A percentile compares a stretch with the other conserved stretches of the same genome.
Evolutionary conservation across 345 rosid genomes (phyloP).

Genomic region (Eucalyptus sideroxylon): DNA sequence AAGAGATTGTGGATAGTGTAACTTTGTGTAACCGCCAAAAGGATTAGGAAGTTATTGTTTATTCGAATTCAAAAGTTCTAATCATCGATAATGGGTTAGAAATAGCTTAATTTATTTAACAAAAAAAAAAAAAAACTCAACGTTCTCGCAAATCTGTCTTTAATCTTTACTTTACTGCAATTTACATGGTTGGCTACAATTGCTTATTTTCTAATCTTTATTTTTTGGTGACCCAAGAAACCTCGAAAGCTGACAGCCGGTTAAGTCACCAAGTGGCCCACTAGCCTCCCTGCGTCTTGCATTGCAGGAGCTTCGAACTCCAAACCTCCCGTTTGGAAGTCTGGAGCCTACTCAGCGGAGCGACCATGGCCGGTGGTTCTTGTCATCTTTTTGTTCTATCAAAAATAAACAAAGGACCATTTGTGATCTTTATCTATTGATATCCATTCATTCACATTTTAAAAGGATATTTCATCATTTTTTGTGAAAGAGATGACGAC

Average conservation of each 20-base stretch:
- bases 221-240: no score
- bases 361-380: no score
- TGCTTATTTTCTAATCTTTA: no score
- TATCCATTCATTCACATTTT: not conserved
- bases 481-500: not conserved
- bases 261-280: no score
- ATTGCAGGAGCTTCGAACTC: no score
- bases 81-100: not conserved
- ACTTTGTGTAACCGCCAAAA: not conserved
- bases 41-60: not conserved
- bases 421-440: not conserved
- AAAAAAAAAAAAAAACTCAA: no score
- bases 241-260: no score
- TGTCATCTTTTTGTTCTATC: not conserved
- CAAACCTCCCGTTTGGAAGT: no score
- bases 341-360: no score
- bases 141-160: not conserved
- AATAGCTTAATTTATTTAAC: no score
- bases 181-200: not conserved
- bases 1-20: not conserved
- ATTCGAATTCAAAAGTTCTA: not conserved
- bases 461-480: not conserved
- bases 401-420: not conserved
- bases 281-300: no score
- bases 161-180: not conserved